Percentiles rank a stretch among this genome's conserved stretches.
These are phyloP conservation scores for Cucurbita argyrosperma DNA, from an alignment of 306 rosid species.

Conservation along the genomic window DNA sequence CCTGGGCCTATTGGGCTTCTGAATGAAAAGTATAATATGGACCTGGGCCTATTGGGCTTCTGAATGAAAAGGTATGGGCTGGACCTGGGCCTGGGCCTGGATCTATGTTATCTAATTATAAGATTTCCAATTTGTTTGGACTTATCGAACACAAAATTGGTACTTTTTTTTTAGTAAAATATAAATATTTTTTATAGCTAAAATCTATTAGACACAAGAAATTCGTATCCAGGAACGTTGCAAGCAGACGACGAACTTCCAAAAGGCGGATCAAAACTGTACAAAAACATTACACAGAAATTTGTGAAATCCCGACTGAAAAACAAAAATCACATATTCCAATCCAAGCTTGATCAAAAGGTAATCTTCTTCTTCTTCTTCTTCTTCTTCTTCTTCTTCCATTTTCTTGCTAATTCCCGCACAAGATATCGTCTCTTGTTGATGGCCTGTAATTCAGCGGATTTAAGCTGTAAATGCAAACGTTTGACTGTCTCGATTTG, in stretches of 20 bases:
- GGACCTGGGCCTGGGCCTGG: too few species aligned
- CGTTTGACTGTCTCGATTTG: slow-evolving; percentile 58
- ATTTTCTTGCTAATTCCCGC: slow-evolving; percentile 22
- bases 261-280: too few species aligned
- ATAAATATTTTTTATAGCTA: too few species aligned
- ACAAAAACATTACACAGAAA: not conserved
- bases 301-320: not conserved
- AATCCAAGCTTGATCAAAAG: not conserved
- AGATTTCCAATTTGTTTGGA: too few species aligned
- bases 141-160: too few species aligned
- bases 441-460: slow-evolving; percentile 79
- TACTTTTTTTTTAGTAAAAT: too few species aligned
- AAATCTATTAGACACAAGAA: too few species aligned
- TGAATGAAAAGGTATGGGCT: too few species aligned
- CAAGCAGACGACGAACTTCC: slow-evolving; percentile 59
- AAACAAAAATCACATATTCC: not conserved
- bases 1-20: too few species aligned
- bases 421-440: slow-evolving; percentile 35
- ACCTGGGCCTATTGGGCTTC: too few species aligned
- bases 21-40: too few species aligned
- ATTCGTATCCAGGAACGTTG: slow-evolving; percentile 69
- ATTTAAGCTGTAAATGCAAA: slow-evolving; percentile 75
- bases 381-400: not conserved
- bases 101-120: too few species aligned
- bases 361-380: not conserved